Evolutionary conservation across 1,284 basidiomycete species (phyloP).

Genomic region (Marasmius fiardii): DNA sequence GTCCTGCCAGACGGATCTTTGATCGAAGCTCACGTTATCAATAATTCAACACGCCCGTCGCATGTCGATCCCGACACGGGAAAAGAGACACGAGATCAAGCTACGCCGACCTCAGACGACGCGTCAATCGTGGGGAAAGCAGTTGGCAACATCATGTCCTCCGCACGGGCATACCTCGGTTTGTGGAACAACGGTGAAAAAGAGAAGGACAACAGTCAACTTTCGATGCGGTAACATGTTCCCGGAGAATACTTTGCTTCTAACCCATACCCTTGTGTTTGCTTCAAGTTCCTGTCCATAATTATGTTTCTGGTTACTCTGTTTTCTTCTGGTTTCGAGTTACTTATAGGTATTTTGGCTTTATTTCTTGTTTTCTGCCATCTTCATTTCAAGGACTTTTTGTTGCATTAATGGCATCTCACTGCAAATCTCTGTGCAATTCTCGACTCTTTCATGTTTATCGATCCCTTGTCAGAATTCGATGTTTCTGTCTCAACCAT

Average conservation of each 20-base stretch:
- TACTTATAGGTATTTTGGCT: neutral
- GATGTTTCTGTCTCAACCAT: no score
- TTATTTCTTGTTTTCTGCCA: neutral
- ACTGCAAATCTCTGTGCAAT: neutral
- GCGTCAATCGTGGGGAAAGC: constrained; percentile 62
- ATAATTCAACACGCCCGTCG: neutral
- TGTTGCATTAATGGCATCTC: neutral
- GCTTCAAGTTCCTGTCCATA: neutral
- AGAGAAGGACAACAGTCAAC: neutral
- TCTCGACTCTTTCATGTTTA: neutral
- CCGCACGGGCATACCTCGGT: constrained; percentile 61
- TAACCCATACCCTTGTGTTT: neutral
- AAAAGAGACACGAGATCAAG: constrained; percentile 9
- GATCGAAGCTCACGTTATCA: neutral
- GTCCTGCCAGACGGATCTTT: neutral
- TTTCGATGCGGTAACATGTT: neutral
- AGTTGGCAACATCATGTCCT: constrained; percentile 59
- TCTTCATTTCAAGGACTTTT: neutral
- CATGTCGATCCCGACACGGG: neutral
- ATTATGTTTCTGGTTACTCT: neutral
- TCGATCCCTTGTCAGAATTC: neutral
- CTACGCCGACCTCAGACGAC: constrained; percentile 19
- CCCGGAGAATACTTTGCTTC: neutral
- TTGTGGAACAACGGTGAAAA: constrained; percentile 35
- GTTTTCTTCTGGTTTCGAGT: neutral